Conservation (phyloP, 2,329 filamentous ascomycete genomes). For the Apiospora rasikravindrae region DNA sequence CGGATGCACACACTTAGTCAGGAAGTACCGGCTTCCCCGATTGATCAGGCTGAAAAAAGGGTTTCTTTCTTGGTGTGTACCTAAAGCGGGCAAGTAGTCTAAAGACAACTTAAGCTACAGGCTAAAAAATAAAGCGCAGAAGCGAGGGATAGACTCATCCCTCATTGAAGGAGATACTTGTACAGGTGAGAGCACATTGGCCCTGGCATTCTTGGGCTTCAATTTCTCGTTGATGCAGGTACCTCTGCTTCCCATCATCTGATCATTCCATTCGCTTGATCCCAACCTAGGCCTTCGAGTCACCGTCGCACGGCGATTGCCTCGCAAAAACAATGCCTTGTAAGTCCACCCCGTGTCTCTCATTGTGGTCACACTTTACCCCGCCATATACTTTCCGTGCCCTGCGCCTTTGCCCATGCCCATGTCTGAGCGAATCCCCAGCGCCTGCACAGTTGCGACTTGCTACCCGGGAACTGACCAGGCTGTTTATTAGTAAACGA, state of each 20-base stretch:
- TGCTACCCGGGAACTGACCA: not conserved
- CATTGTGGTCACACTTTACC: not conserved
- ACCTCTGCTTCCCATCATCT: not conserved
- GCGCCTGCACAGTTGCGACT: not conserved
- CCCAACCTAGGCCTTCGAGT: not conserved
- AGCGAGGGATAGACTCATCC: not conserved
- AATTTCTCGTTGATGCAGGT: not conserved
- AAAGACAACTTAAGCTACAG: constrained; percentile 8
- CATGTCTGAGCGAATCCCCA: not conserved
- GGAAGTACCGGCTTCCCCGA: not conserved
- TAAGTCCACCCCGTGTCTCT: not conserved
- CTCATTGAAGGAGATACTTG: not conserved
- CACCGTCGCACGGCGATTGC: not conserved
- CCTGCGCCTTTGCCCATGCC: not conserved
- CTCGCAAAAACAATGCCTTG: constrained; percentile 1
- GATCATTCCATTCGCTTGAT: not conserved
- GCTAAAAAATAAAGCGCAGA: not conserved
- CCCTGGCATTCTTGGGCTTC: not conserved
- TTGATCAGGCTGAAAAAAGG: constrained; percentile 3
- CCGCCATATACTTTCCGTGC: not conserved
- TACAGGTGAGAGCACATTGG: not conserved
- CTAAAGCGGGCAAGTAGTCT: not conserved
- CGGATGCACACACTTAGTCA: not conserved
- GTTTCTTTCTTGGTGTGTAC: not conserved
- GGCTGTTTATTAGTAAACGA: not conserved